Conservation (phyloP, 306 rosid genomes). For the Arachis hypogaea region DNA sequence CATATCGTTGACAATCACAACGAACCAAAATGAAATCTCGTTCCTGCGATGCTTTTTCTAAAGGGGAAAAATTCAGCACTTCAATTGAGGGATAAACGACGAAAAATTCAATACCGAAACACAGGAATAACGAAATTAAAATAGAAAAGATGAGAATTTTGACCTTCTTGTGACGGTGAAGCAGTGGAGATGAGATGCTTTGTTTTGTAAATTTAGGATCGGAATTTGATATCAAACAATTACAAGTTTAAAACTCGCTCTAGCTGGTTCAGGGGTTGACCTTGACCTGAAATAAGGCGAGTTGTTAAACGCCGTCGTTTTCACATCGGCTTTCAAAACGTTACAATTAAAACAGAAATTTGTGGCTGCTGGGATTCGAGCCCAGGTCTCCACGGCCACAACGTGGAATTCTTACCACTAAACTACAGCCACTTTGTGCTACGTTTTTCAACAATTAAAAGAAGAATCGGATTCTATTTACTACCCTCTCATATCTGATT, state of each 20-base stretch:
- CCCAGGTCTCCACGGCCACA: conserved; percentile 60
- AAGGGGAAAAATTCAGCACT: background rate
- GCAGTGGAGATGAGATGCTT: background rate
- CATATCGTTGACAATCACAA: background rate
- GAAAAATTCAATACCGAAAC: background rate
- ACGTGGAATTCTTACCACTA: conserved; percentile 58
- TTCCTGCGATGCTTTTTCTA: background rate
- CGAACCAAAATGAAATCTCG: background rate
- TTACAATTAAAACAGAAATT: fast-evolving
- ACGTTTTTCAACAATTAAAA: too few species aligned
- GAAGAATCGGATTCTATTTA: background rate
- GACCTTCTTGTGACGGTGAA: conserved; percentile 5
- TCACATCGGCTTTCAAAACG: background rate
- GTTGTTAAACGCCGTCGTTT: conserved; percentile 21
- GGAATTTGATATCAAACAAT: background rate
- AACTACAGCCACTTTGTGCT: conserved; percentile 43
- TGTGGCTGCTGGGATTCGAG: conserved; percentile 59
- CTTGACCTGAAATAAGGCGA: background rate
- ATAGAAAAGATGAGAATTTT: background rate
- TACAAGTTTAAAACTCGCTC: background rate
- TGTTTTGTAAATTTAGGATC: conserved; percentile 5
- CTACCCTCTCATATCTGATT: background rate
- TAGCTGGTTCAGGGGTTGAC: background rate
- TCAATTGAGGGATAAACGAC: background rate
- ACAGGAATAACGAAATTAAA: conserved; percentile 9